Percentiles rank a stretch among this genome's conserved stretches.
These are phyloP conservation scores for Phalaenopsis hybrid DNA, from an alignment of 116 monocot genomes.

Conservation along the genomic window DNA sequence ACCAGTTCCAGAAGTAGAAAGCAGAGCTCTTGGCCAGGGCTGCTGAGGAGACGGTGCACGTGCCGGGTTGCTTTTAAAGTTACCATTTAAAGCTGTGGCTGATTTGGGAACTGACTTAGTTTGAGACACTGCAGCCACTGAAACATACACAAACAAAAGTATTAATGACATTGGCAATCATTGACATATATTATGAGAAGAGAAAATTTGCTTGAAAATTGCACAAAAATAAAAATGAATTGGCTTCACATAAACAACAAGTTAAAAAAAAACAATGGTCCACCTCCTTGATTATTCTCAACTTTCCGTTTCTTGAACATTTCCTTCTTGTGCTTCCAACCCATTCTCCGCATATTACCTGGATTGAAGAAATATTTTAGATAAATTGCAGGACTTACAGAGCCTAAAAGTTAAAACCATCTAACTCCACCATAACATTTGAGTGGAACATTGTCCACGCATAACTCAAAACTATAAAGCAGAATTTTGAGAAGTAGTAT, in stretches of 20 bases:
- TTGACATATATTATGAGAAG: neutral
- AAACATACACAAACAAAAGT: conserved; percentile 5
- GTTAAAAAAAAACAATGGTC: neutral
- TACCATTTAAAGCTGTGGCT: conserved; percentile 28
- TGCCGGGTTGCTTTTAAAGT: conserved; percentile 31
- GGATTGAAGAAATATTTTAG: neutral
- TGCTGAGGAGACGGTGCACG: conserved; percentile 65
- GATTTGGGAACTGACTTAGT: conserved; percentile 52
- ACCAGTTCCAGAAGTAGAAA: conserved; percentile 26
- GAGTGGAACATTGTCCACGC: neutral
- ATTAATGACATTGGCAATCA: neutral
- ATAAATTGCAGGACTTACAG: neutral
- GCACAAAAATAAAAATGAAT: neutral
- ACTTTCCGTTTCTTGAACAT: conserved; percentile 54
- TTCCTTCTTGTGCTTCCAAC: conserved; percentile 59
- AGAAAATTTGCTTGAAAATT: neutral
- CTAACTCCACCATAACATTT: neutral
- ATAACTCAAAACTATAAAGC: neutral
- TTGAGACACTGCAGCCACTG: conserved; percentile 39
- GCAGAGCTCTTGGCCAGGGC: conserved; percentile 15
- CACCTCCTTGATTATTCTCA: conserved; percentile 45
- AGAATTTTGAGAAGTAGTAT: neutral
- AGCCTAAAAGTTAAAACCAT: neutral
- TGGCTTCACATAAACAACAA: neutral
- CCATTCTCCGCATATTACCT: conserved; percentile 75